These are phyloP conservation scores for Alternaria sp. DNA, from an alignment of 2,329 filamentous ascomycete species.

Conservation along the genomic window DNA sequence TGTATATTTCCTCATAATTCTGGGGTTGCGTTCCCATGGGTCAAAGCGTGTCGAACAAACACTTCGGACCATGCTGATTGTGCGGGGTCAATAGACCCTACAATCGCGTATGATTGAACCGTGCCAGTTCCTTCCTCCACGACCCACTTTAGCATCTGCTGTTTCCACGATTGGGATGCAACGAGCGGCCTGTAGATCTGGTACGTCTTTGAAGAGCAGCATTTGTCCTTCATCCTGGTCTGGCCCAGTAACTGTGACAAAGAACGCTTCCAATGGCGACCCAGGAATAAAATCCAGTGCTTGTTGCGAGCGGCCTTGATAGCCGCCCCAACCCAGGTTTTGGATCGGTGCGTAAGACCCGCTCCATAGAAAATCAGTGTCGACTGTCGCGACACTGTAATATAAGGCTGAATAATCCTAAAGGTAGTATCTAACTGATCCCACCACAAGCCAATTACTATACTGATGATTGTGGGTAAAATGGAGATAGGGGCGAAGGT, in stretches of 20 bases:
- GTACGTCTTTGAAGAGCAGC: constrained; percentile 18
- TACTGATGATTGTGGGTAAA: constrained; percentile 30
- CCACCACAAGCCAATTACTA: constrained; percentile 33
- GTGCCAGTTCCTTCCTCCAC: constrained; percentile 15
- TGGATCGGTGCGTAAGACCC: constrained; percentile 29
- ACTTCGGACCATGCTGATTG: constrained; percentile 4
- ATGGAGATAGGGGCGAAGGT: constrained; percentile 35
- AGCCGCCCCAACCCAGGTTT: constrained; percentile 26
- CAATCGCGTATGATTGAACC: constrained; percentile 20
- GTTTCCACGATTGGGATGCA: constrained; percentile 27
- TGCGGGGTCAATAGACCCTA: neutral
- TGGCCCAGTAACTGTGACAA: neutral
- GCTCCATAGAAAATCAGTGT: constrained; percentile 22
- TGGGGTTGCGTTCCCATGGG: neutral
- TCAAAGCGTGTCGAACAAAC: constrained; percentile 14
- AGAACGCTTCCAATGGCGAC: constrained; percentile 25
- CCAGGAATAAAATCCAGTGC: constrained; percentile 25
- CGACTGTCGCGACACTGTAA: constrained; percentile 27
- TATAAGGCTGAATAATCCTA: constrained; percentile 32
- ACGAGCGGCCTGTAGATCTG: constrained; percentile 24
- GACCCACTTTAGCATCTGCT: constrained; percentile 18
- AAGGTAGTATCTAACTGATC: constrained; percentile 31
- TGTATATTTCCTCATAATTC: constrained; percentile 9
- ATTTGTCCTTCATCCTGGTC: neutral
- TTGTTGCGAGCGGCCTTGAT: constrained; percentile 24